These are phyloP conservation scores for Hyphopichia wangnamkhiaoensis DNA, from an alignment of 1,139 yeast species.

Conservation along the genomic window DNA sequence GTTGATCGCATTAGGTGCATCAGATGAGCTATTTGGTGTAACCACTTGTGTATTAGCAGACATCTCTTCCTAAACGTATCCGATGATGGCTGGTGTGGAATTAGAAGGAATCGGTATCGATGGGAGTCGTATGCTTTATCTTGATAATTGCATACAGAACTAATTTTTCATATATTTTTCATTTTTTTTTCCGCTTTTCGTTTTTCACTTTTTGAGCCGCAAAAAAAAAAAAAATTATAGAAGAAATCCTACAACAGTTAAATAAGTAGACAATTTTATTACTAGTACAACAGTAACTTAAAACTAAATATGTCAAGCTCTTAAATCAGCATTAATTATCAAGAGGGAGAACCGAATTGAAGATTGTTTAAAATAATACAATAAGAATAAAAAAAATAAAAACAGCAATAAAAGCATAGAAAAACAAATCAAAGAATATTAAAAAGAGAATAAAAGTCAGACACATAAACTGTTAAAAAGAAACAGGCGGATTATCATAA, in stretches of 20 bases:
- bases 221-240: no score
- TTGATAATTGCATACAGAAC: neutral
- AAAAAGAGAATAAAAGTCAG: neutral
- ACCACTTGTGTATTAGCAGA: neutral
- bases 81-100: no score
- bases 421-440: neutral
- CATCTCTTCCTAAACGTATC: no score
- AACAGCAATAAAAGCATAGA: neutral
- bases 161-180: neutral
- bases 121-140: no score
- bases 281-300: no score
- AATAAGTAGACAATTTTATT: neutral
- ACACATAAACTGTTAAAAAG: neutral
- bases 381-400: neutral
- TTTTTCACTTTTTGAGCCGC: neutral
- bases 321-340: no score
- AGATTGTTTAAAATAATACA: slow-evolving; percentile 3
- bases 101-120: no score
- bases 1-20: slow-evolving; percentile 1
- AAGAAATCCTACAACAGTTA: neutral
- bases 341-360: no score
- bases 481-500: no score
- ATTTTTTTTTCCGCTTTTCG: no score
- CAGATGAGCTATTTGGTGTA: neutral
- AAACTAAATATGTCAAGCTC: no score